phyloP scores from a whole-genome alignment of 208 protist species.

The Crithidia fasciculata region DNA sequence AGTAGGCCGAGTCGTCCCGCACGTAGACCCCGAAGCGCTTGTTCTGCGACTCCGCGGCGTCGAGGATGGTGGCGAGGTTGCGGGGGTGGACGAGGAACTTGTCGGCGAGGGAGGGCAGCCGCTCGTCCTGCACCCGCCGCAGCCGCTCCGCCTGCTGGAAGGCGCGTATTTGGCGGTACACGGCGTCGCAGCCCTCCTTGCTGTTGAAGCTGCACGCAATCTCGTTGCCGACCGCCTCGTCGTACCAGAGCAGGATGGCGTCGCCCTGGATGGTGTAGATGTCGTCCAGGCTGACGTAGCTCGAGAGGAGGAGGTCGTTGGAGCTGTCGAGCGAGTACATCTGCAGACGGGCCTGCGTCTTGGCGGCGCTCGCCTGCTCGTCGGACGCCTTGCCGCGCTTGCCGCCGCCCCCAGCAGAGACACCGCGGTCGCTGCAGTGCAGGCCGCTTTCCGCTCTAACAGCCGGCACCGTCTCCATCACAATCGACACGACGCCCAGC shows the following conservation, averaged over 20 bases:
- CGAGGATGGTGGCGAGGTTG: slow-evolving; percentile 64
- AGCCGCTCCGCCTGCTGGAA: slow-evolving; percentile 50
- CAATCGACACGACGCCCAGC: slow-evolving; percentile 56
- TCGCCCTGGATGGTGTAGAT: slow-evolving; percentile 76
- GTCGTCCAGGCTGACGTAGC: slow-evolving; percentile 61
- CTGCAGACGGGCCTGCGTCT: slow-evolving; percentile 37
- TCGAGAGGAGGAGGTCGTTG: slow-evolving; percentile 67
- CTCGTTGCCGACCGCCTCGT: slow-evolving; percentile 59
- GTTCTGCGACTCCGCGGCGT: slow-evolving; percentile 49
- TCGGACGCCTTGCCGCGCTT: slow-evolving; percentile 28
- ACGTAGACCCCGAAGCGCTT: slow-evolving; percentile 72
- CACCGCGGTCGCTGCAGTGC: not conserved
- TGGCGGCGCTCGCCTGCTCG: slow-evolving; percentile 15
- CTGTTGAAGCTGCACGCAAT: slow-evolving; percentile 82
- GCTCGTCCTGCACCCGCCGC: slow-evolving; percentile 31
- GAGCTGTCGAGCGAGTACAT: slow-evolving; percentile 60
- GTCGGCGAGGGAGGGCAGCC: slow-evolving; percentile 29
- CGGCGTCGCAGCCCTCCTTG: slow-evolving; percentile 62
- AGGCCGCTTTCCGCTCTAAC: not conserved
- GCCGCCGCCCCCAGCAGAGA: not conserved
- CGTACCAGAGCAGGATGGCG: slow-evolving; percentile 75
- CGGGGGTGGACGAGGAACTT: slow-evolving; percentile 57
- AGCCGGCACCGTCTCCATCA: slow-evolving; percentile 24
- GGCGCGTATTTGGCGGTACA: slow-evolving; percentile 46
- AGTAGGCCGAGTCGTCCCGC: slow-evolving; percentile 45